Base-by-base conservation (phyloP, 192 early-diverging fungal species). In the Backusella mclennaniae region DNA sequence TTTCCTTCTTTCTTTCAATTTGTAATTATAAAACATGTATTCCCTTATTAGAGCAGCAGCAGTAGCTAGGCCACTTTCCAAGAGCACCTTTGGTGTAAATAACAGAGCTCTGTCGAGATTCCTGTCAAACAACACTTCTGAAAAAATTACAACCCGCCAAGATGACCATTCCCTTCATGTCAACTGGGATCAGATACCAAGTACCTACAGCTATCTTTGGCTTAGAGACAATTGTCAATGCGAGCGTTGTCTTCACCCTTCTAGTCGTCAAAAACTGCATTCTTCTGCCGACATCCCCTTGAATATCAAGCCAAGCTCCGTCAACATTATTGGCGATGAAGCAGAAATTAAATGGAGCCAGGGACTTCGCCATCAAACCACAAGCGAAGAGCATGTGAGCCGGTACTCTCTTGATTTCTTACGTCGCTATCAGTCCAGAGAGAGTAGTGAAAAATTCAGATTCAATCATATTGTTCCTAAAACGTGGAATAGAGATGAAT, bases 141-240 rank as follows among this genome's bases (percentile, higher is more conserved):
- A 63, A 29, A 63, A 63, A 26, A 14, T 72, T 9, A 52, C 44
- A 14, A 38, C 59, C 19, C 74, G 39, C 26, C 41, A 38, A 35
- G 66, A 75, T 67, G 38, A 33, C 15, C 66, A 67, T 42, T 36
- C 42, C 11, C 39, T 75, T 46, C 74, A 75, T 46, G 36, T 75
- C 66, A 44, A 75, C 12, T 75, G 74, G 74, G 21, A 29, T 46
- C 19, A 74, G 8, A 33, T 11, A 6, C 31, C 59, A 5, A 76
- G 75, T 31, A 44, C 67, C 21, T 82, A 79, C 33, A 82, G 81
- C 35, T 74, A 79, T 23, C 42, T 90, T 29, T 91, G 90, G 90
- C 85, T 91, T 23, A 78, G 89, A 49, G 90, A 91, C 72, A 89
- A 89, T 59, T 91, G 90, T 72, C 87, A 78, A 19, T 91, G 90